A percentile compares a stretch with the other conserved stretches of the same genome.
Evolutionary conservation across 2,329 filamentous ascomycete species (phyloP).

Genomic region (Nothopassalora personata): DNA sequence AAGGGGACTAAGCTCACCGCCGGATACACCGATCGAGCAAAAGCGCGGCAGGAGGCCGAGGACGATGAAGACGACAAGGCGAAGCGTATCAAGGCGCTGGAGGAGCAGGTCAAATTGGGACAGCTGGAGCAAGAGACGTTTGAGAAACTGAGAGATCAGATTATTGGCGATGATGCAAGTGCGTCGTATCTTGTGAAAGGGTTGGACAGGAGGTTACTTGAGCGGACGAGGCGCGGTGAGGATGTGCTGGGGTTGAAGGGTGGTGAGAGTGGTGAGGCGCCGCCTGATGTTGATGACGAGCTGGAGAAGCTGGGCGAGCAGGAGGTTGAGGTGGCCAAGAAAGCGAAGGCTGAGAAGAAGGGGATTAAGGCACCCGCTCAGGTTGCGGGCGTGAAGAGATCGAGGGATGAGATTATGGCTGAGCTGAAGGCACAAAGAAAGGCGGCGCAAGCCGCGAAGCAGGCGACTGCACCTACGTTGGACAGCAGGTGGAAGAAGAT

Average conservation of each 20-base stretch:
- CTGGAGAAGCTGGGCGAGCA: conserved; percentile 55
- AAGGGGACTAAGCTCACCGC: conserved; percentile 74
- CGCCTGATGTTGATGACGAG: conserved; percentile 40
- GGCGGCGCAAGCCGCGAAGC: conserved; percentile 40
- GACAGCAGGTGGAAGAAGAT: conserved; percentile 28
- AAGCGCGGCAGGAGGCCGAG: conserved; percentile 49
- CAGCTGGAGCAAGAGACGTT: conserved; percentile 79
- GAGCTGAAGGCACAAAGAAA: conserved; percentile 54
- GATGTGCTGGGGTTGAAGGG: conserved; percentile 41
- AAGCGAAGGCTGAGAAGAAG: conserved; percentile 51
- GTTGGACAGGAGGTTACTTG: conserved; percentile 74
- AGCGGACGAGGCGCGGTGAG: conserved; percentile 64
- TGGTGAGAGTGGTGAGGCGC: conserved; percentile 22
- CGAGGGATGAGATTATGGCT: conserved; percentile 54
- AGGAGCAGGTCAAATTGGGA: conserved; percentile 74
- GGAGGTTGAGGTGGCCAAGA: conserved; percentile 63
- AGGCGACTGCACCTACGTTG: conserved; percentile 44
- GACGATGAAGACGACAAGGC: conserved; percentile 54
- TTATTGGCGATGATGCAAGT: conserved; percentile 72
- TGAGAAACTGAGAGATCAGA: conserved; percentile 66
- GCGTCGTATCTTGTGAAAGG: conserved; percentile 90
- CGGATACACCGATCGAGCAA: conserved; percentile 80
- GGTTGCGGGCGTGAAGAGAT: conserved; percentile 47
- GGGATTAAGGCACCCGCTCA: conserved; percentile 43
- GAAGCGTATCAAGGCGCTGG: conserved; percentile 67